Conservation (phyloP, 2,329 filamentous ascomycete species). For the Didymella sp. region DNA sequence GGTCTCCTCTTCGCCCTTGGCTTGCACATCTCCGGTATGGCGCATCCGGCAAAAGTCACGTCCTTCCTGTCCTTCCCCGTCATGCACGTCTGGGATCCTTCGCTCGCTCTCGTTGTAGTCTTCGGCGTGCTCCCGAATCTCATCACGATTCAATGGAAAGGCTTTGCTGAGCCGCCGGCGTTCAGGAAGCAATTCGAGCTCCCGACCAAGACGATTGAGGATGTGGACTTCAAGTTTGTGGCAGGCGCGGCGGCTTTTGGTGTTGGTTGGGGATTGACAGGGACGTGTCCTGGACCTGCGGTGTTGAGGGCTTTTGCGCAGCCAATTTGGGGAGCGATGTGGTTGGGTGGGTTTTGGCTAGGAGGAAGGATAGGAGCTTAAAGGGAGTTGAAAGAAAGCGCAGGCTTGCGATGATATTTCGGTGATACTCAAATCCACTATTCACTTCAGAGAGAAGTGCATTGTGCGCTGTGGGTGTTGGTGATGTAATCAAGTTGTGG, state of each 20-base stretch:
- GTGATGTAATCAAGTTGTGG: neutral
- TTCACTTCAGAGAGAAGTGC: too few relatives aligned
- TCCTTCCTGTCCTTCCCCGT: conserved; percentile 58
- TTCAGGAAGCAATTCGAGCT: conserved; percentile 54
- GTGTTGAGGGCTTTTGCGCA: conserved; percentile 56
- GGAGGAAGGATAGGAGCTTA: conserved; percentile 35
- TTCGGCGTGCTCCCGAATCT: conserved; percentile 59
- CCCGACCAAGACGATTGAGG: conserved; percentile 54
- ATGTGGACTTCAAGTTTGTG: conserved; percentile 59
- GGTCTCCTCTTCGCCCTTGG: conserved; percentile 61
- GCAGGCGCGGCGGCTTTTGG: conserved; percentile 58
- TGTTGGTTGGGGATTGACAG: conserved; percentile 59
- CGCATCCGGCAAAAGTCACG: conserved; percentile 58
- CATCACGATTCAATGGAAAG: conserved; percentile 36
- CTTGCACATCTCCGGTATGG: conserved; percentile 60
- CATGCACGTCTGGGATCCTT: conserved; percentile 58
- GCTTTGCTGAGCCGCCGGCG: conserved; percentile 48
- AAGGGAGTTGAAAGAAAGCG: neutral
- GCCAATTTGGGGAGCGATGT: conserved; percentile 56
- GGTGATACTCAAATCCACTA: neutral
- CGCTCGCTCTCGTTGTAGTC: conserved; percentile 57
- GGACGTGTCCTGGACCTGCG: conserved; percentile 61
- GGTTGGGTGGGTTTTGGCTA: conserved; percentile 57
- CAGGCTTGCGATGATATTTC: neutral
- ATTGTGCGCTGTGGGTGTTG: neutral